These are phyloP conservation scores for Hypoxylon sp. DNA, from an alignment of 2,329 filamentous ascomycete genomes.

Conservation along the genomic window DNA sequence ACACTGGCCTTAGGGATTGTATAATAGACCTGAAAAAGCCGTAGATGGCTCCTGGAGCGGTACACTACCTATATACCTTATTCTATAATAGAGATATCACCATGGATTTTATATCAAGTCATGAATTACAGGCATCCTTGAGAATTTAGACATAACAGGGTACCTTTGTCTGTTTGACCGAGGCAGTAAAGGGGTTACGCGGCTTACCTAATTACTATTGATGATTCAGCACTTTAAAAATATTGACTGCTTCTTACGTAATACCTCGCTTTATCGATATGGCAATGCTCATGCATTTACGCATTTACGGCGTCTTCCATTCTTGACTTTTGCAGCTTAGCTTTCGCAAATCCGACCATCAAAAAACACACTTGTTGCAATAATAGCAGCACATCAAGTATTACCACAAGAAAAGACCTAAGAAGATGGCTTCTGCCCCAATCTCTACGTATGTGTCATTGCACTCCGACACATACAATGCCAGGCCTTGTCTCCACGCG, in stretches of 20 bases:
- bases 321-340: too few relatives aligned
- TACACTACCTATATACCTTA: conserved; percentile 16
- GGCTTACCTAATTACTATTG: too few relatives aligned
- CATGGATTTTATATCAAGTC: background rate
- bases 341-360: conserved; percentile 1
- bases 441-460: conserved; percentile 79
- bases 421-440: conserved; percentile 51
- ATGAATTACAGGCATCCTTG: background rate
- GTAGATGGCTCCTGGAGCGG: conserved; percentile 10
- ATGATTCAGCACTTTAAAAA: too few relatives aligned
- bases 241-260: too few relatives aligned
- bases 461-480: conserved; percentile 68
- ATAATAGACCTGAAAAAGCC: conserved; percentile 36
- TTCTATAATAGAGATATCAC: background rate
- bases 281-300: too few relatives aligned
- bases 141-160: conserved; percentile 3
- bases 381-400: conserved; percentile 3
- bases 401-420: conserved; percentile 2
- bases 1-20: conserved; percentile 23
- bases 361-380: conserved; percentile 3
- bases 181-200: too few relatives aligned
- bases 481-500: conserved; percentile 29
- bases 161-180: too few relatives aligned
- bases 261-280: too few relatives aligned
- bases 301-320: too few relatives aligned